phyloP scores from a whole-genome alignment of 2,329 filamentous ascomycete species.

The Colletotrichum neosansevieriae region DNA sequence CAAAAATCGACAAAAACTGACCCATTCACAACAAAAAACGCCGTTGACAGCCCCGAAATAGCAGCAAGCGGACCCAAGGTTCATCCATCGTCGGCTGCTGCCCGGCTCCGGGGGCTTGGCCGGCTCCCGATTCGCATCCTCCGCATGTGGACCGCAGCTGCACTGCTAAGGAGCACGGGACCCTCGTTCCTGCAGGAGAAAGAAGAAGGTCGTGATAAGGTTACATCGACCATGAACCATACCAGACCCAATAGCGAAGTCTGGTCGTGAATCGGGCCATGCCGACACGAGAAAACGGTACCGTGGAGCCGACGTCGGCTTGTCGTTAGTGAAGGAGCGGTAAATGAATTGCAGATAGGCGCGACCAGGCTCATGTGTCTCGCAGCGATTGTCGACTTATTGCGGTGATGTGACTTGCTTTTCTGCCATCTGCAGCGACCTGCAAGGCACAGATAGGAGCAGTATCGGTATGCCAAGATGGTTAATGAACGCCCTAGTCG shows the following conservation, averaged over 20 bases:
- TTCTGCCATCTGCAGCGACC: too few relatives aligned
- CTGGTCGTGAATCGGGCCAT: neutral
- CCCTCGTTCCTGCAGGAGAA: slow-evolving; percentile 17
- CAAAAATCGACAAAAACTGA: too few relatives aligned
- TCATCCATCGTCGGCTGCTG: neutral
- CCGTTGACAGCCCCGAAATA: neutral
- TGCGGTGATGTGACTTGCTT: neutral
- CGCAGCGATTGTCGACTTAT: neutral
- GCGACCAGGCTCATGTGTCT: neutral
- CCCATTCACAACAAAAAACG: neutral
- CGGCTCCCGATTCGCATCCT: neutral
- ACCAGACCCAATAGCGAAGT: slow-evolving; percentile 15
- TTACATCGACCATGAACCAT: slow-evolving; percentile 18
- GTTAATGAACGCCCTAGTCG: slow-evolving; percentile 13
- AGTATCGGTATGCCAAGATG: slow-evolving; percentile 15
- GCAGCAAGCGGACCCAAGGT: neutral
- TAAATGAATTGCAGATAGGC: slow-evolving; percentile 9
- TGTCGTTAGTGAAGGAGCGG: neutral
- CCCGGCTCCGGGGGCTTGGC: neutral
- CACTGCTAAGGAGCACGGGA: neutral
- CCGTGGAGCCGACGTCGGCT: slow-evolving; percentile 12
- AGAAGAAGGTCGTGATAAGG: slow-evolving; percentile 18
- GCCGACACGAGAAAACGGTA: slow-evolving; percentile 13
- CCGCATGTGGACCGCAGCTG: too few relatives aligned
- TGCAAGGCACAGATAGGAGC: slow-evolving; percentile 14